Conservation (phyloP, 2,329 filamentous ascomycete species). For the Cadophora malorum region DNA sequence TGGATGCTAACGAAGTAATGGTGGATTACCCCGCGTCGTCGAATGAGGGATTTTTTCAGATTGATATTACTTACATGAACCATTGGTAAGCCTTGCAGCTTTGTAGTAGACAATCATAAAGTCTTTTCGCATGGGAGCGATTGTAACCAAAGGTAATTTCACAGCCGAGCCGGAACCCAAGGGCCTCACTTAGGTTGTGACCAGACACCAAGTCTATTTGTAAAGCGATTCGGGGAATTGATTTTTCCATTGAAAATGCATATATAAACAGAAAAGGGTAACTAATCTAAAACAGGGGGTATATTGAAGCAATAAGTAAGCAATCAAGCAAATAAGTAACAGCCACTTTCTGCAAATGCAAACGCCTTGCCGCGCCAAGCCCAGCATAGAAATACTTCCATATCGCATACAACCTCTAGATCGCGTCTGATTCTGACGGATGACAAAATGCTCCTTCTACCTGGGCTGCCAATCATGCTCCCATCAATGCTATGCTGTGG, state of each 20-base stretch:
- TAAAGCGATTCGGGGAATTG: background rate
- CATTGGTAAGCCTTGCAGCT: too few species aligned
- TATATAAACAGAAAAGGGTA: slow-evolving; percentile 1
- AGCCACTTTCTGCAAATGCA: background rate
- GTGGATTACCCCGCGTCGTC: too few species aligned
- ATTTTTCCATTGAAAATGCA: background rate
- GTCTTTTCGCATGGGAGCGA: too few species aligned
- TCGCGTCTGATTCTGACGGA: background rate
- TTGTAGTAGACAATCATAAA: too few species aligned
- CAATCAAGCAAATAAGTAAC: too few species aligned
- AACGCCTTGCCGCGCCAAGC: background rate
- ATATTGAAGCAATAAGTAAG: slow-evolving; percentile 15
- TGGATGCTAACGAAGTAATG: too few species aligned
- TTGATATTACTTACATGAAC: too few species aligned
- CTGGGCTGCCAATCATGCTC: background rate
- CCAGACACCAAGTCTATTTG: too few species aligned
- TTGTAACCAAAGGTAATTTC: too few species aligned
- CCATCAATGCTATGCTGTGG: slow-evolving; percentile 7
- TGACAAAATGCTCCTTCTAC: background rate
- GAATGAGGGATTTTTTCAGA: too few species aligned
- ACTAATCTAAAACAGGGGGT: slow-evolving; percentile 28
- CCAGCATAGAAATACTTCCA: background rate
- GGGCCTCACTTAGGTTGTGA: too few species aligned
- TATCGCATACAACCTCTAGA: background rate
- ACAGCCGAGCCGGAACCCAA: too few species aligned